Evolutionary conservation across 2,329 filamentous ascomycete species (phyloP).

Genomic region (Cryphonectria carpinicola): DNA sequence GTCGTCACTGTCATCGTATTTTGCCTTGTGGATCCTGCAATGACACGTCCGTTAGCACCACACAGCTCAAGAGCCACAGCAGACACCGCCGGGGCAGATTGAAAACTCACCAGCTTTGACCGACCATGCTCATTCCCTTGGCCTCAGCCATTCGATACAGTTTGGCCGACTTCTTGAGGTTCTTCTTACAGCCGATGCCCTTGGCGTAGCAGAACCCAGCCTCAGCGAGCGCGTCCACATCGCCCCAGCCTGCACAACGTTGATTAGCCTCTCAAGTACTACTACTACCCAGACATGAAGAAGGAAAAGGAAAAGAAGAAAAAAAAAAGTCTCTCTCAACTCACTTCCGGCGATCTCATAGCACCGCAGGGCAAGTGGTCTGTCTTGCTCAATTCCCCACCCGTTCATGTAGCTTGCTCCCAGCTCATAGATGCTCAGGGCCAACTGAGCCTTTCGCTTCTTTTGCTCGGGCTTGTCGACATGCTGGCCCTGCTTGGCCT

Average conservation of each 20-base stretch:
- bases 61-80: constrained; percentile 20
- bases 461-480: constrained; percentile 73
- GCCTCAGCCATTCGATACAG: constrained; percentile 90
- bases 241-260: constrained; percentile 74
- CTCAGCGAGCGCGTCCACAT: constrained; percentile 90
- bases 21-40: constrained; percentile 90
- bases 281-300: constrained; percentile 28
- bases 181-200: constrained; percentile 92
- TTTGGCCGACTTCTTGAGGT: constrained; percentile 89
- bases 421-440: constrained; percentile 92
- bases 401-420: constrained; percentile 98
- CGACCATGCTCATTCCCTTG: constrained; percentile 96
- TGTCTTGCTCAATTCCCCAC: constrained; percentile 96
- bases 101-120: constrained; percentile 87
- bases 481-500: constrained; percentile 63
- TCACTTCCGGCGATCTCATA: constrained; percentile 92
- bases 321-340: constrained; percentile 37
- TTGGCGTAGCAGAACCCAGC: constrained; percentile 96
- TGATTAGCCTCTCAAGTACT: constrained; percentile 34
- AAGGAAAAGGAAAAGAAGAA: background rate
- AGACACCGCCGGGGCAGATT: background rate
- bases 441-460: constrained; percentile 89
- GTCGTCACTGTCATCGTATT: constrained; percentile 73
- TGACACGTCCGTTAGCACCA: constrained; percentile 14
- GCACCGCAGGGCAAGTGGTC: constrained; percentile 81